phyloP scores from a whole-genome alignment of 2,329 filamentous ascomycete species.

The Aspergillus glaucus region DNA sequence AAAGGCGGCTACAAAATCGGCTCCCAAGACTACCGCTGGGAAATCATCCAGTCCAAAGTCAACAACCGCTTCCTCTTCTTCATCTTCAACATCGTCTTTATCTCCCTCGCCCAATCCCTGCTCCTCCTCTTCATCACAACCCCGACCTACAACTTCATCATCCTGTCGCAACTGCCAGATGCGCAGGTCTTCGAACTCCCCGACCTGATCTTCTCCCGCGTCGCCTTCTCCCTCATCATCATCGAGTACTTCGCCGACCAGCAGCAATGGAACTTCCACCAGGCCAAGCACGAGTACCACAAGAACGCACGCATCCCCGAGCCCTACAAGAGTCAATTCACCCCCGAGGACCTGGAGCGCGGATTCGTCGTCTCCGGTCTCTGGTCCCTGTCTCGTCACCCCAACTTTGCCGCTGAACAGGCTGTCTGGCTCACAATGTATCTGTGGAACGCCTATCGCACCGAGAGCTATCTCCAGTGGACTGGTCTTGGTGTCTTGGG shows the following conservation, averaged over 20 bases:
- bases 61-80: slow-evolving; percentile 71
- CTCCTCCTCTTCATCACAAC: slow-evolving; percentile 72
- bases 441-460: slow-evolving; percentile 75
- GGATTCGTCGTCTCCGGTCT: slow-evolving; percentile 81
- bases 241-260: slow-evolving; percentile 78
- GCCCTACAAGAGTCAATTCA: slow-evolving; percentile 46
- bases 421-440: slow-evolving; percentile 83
- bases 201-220: slow-evolving; percentile 53
- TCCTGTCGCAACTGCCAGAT: slow-evolving; percentile 60
- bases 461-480: slow-evolving; percentile 70
- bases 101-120: slow-evolving; percentile 74
- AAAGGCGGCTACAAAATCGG: slow-evolving; percentile 86
- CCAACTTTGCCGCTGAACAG: slow-evolving; percentile 92
- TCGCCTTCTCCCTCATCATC: slow-evolving; percentile 53
- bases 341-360: slow-evolving; percentile 72
- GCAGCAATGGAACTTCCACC: slow-evolving; percentile 87
- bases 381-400: slow-evolving; percentile 84
- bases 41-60: slow-evolving; percentile 62
- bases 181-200: slow-evolving; percentile 49
- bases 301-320: slow-evolving; percentile 64
- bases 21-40: slow-evolving; percentile 94
- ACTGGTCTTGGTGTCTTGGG: slow-evolving; percentile 61
- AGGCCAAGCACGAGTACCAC: slow-evolving; percentile 70
- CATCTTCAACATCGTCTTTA: slow-evolving; percentile 83
- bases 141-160: slow-evolving; percentile 76